Percentiles rank a stretch among this genome's conserved stretches.
Evolutionary conservation across 768 basidiomycete genomes (phyloP).

Genomic region (Lentinula lateritia): DNA sequence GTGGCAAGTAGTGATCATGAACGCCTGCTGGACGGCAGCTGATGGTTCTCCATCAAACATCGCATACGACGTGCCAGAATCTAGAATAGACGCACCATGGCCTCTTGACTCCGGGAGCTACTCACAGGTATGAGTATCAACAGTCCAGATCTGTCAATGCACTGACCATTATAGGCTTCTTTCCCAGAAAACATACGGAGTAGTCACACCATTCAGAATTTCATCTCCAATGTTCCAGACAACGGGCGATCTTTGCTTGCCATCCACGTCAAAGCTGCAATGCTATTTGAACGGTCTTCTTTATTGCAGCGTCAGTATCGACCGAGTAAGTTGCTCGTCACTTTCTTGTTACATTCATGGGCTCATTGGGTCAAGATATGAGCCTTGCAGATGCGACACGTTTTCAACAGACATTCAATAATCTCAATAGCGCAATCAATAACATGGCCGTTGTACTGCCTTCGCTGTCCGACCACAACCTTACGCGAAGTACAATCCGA

Average conservation of each 20-base stretch:
- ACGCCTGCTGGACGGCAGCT: conserved; percentile 27
- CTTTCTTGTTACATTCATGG: neutral
- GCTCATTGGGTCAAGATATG: neutral
- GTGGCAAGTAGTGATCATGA: conserved; percentile 31
- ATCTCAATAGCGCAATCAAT: conserved; percentile 9
- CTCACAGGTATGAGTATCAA: conserved; percentile 7
- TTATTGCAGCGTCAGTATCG: conserved; percentile 6
- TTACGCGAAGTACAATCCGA: neutral
- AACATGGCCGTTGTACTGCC: conserved; percentile 5
- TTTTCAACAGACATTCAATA: conserved; percentile 6
- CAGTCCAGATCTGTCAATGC: neutral
- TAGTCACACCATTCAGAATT: conserved; percentile 11
- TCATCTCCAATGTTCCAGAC: conserved; percentile 10
- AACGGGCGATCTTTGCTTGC: conserved; percentile 9
- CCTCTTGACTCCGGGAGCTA: conserved; percentile 21
- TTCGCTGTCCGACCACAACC: neutral
- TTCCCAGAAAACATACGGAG: conserved; percentile 5
- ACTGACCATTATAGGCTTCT: neutral
- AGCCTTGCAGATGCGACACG: neutral
- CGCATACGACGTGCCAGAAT: conserved; percentile 19
- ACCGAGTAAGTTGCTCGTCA: conserved; percentile 7
- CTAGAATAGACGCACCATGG: conserved; percentile 35
- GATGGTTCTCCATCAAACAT: conserved; percentile 24
- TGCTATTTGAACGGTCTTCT: conserved; percentile 12
- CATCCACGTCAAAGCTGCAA: conserved; percentile 12